These are phyloP conservation scores for Suillus lakei DNA, from an alignment of 768 basidiomycete genomes.

Conservation along the genomic window DNA sequence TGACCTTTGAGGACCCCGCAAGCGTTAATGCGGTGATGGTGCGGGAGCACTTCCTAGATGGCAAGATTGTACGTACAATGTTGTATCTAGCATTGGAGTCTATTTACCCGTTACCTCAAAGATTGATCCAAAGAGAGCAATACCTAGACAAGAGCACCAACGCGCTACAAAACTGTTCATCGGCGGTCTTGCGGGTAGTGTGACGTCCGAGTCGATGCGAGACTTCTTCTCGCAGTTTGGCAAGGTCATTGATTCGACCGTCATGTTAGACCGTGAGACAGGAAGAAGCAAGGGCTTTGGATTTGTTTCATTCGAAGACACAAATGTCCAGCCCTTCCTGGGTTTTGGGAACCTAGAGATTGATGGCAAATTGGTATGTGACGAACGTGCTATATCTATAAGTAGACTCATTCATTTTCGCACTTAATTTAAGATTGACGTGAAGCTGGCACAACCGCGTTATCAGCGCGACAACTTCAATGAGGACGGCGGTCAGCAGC, in stretches of 20 bases:
- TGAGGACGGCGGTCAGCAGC: conserved; percentile 42
- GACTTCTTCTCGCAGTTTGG: conserved; percentile 94
- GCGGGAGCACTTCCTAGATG: conserved; percentile 92
- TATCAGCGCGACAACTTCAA: conserved; percentile 74
- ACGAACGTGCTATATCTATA: neutral
- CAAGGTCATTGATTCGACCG: conserved; percentile 95
- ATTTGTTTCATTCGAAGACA: conserved; percentile 94
- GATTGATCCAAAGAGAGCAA: conserved; percentile 99
- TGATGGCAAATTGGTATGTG: conserved; percentile 90
- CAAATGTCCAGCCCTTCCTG: conserved; percentile 88
- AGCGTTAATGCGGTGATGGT: conserved; percentile 97
- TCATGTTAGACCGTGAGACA: conserved; percentile 98
- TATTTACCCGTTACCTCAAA: conserved; percentile 39
- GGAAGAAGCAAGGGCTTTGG: conserved; percentile 97
- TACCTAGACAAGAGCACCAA: conserved; percentile 94
- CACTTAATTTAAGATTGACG: conserved; percentile 75
- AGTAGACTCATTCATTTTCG: neutral
- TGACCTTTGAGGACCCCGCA: conserved; percentile 92
- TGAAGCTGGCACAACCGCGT: conserved; percentile 94
- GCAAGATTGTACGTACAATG: conserved; percentile 82
- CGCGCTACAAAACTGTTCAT: conserved; percentile 95
- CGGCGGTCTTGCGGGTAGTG: conserved; percentile 88
- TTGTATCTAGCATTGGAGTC: conserved; percentile 26
- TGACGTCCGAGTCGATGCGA: conserved; percentile 93
- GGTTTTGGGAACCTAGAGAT: conserved; percentile 89